These are phyloP conservation scores for Mikania micrantha DNA, from an alignment of 129 eudicot genomes.

Conservation along the genomic window DNA sequence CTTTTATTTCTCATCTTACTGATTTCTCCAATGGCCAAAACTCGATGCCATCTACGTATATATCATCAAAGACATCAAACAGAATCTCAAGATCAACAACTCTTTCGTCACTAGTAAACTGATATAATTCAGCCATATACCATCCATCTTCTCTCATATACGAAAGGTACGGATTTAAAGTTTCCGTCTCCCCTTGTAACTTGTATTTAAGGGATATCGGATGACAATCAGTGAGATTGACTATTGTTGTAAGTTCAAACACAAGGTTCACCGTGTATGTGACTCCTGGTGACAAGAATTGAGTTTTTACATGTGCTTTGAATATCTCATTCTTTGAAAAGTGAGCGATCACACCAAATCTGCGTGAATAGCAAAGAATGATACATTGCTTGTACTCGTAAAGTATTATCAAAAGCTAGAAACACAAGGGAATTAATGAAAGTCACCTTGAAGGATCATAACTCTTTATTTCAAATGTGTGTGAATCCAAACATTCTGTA, in stretches of 20 bases:
- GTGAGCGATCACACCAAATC: background rate
- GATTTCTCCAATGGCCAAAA: background rate
- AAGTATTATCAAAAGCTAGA: background rate
- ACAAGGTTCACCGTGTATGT: constrained; percentile 8
- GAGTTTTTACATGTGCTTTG: background rate
- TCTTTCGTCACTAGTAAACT: background rate
- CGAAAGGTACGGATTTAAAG: background rate
- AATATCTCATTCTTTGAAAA: background rate
- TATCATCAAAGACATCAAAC: background rate
- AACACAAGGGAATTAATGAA: background rate
- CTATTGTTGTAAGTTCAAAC: background rate
- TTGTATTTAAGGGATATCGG: background rate
- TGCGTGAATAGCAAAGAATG: background rate
- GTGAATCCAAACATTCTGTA: background rate
- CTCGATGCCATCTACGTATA: background rate
- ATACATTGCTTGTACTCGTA: background rate
- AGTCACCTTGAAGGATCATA: background rate
- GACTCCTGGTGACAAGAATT: background rate
- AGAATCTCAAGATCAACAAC: background rate
- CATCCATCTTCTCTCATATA: background rate
- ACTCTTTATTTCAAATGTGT: no score
- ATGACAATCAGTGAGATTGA: background rate
- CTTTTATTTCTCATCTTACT: background rate
- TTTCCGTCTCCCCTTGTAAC: background rate
- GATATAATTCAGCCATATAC: background rate